Evolutionary conservation across 2,329 filamentous ascomycete species (phyloP), one percentile per base, ranked within the genome.

Genomic region (Hypocrella siamensis): DNA sequence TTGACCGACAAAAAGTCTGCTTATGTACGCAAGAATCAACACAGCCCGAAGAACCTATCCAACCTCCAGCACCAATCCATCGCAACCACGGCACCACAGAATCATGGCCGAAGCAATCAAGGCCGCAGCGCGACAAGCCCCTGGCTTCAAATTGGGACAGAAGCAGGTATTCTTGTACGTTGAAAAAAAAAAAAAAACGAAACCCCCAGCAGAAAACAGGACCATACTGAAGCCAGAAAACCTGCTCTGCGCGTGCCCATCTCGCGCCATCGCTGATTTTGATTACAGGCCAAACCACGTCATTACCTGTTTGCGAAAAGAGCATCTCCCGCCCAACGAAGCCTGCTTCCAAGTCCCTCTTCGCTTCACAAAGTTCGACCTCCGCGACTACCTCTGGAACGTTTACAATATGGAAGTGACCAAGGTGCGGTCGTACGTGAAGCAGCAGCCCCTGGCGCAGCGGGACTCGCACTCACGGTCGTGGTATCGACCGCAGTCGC

Each of bases 331-430:
- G 6, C 75, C 86, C 15, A 79, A 75, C 53, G 84, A 82, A 53
- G 90, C 88, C 40, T 79, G 76, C 46, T 98, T 98, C 71, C 68
- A 78, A 47, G 88, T 94, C 19, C 90, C 90, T 9, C 69, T 96
- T 45, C 75, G 72, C 46, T 85, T 94, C 66, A 93, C 84, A 66
- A 98, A 98, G 61, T 78, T 96, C 56, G 90, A 98, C 54, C 62
- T 98, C 26, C 82, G 85, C 55, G 86, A 94, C 62, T 98, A 96
- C 63, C 77, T 98, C 39, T 81, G 73, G 61, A 76, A 93, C 54
- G 70, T 71, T 27, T 98, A 98, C 65, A 67, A 70, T 38, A 76
- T 96, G 38, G 68, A 76, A 40, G 72, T 78, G 33, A 61, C 72
- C 32, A 65, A 65, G 42, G 75, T 96, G 39, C 80, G 88, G 38